These are phyloP conservation scores for Ascochyta lentis DNA, from an alignment of 2,329 filamentous ascomycete species.

Conservation along the genomic window DNA sequence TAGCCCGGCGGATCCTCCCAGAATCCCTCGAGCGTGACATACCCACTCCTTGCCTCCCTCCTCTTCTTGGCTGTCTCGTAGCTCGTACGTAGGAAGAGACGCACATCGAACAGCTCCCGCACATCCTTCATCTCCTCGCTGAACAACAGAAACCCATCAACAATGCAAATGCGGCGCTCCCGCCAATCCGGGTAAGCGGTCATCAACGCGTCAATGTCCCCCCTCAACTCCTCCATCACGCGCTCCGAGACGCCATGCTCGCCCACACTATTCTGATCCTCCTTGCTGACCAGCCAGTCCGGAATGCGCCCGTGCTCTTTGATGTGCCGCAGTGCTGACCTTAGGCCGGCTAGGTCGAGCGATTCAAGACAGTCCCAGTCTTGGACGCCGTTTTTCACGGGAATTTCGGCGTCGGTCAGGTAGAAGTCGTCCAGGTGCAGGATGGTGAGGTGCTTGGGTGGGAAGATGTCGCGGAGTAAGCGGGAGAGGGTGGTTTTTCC, in stretches of 20 bases:
- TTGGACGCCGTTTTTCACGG: slow-evolving; percentile 62
- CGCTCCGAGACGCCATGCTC: slow-evolving; percentile 44
- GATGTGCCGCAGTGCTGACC: slow-evolving; percentile 72
- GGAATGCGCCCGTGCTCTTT: slow-evolving; percentile 68
- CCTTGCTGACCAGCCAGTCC: slow-evolving; percentile 58
- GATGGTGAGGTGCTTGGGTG: slow-evolving; percentile 67
- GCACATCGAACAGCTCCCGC: slow-evolving; percentile 71
- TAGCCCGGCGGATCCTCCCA: slow-evolving; percentile 96
- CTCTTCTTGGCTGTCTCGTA: slow-evolving; percentile 69
- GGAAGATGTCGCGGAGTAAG: slow-evolving; percentile 82
- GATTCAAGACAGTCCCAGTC: slow-evolving; percentile 94
- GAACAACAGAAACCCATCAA: slow-evolving; percentile 91
- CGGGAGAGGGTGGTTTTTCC: slow-evolving; percentile 95
- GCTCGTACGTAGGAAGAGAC: slow-evolving; percentile 75
- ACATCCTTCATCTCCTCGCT: slow-evolving; percentile 61
- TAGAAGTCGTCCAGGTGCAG: slow-evolving; percentile 98
- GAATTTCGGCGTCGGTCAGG: slow-evolving; percentile 73
- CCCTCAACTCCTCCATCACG: slow-evolving; percentile 49
- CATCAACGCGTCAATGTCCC: slow-evolving; percentile 21
- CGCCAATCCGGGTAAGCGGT: slow-evolving; percentile 24
- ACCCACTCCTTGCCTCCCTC: slow-evolving; percentile 73
- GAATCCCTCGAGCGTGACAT: slow-evolving; percentile 83
- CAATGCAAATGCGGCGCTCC: slow-evolving; percentile 61
- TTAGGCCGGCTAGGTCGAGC: slow-evolving; percentile 74
- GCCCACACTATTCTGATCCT: slow-evolving; percentile 63